phyloP scores from a whole-genome alignment of 176 grass and related monocot genomes.

The Carex kokanica region DNA sequence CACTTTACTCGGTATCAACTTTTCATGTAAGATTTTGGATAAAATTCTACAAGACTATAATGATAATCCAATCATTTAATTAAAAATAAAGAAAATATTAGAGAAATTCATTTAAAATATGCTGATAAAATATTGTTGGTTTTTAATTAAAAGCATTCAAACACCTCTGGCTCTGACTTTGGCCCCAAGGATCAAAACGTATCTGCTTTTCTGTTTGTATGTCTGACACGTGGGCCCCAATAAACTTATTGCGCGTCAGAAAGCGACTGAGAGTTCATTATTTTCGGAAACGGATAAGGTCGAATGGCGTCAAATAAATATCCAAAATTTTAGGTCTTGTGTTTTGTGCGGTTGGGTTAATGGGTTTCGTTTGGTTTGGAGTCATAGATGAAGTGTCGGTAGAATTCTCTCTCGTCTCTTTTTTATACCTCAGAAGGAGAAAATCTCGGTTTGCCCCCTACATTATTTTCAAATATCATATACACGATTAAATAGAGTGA shows the following conservation, averaged over 20 bases:
- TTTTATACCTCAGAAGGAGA: not conserved
- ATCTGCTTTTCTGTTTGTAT: not conserved
- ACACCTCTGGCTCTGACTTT: no score
- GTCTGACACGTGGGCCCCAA: not conserved
- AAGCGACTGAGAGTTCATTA: slow-evolving; percentile 6
- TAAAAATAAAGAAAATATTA: not conserved
- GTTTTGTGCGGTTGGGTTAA: slow-evolving; percentile 21
- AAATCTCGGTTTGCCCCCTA: not conserved
- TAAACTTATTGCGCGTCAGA: not conserved
- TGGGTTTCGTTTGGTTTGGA: no score
- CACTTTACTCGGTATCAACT: not conserved
- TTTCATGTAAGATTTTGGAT: not conserved
- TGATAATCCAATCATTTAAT: not conserved
- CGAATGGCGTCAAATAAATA: not conserved
- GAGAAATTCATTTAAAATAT: not conserved
- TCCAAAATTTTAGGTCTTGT: slow-evolving; percentile 15
- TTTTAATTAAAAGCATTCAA: no score
- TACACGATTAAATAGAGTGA: not conserved
- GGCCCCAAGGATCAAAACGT: no score
- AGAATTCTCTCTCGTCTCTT: not conserved
- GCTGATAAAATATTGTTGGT: not conserved
- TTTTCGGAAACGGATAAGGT: slow-evolving; percentile 29
- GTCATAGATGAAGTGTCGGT: not conserved
- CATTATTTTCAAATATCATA: not conserved
- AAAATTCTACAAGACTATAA: no score